These are phyloP conservation scores for Rutstroemia sp. DNA, from an alignment of 2,329 filamentous ascomycete genomes.

Conservation along the genomic window DNA sequence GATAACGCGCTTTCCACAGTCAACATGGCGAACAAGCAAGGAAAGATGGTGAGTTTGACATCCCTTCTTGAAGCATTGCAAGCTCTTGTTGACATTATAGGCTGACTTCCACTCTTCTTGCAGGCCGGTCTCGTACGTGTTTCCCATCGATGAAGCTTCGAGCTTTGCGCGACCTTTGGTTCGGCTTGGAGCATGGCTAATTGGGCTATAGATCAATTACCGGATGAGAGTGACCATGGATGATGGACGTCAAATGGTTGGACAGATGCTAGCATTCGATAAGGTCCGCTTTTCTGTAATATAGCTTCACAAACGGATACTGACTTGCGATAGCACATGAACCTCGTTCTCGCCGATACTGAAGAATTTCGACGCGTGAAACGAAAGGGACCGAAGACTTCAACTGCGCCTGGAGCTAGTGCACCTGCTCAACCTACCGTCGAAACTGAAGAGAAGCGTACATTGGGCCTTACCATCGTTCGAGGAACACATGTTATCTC, in stretches of 20 bases:
- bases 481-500: conserved; percentile 93
- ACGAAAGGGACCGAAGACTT: conserved; percentile 69
- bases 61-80: conserved; percentile 31
- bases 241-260: conserved; percentile 93
- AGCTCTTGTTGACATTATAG: conserved; percentile 45
- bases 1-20: conserved; percentile 30
- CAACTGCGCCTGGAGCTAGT: conserved; percentile 45
- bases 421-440: conserved; percentile 59
- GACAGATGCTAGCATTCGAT: conserved; percentile 97
- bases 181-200: conserved; percentile 14
- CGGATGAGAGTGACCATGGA: conserved; percentile 95
- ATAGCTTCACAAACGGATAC: neutral
- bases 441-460: conserved; percentile 93
- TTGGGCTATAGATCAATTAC: conserved; percentile 77
- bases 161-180: conserved; percentile 25
- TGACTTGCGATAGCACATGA: conserved; percentile 71
- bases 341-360: conserved; percentile 94
- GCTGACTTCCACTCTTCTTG: conserved; percentile 50
- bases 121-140: conserved; percentile 65
- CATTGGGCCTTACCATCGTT: conserved; percentile 89
- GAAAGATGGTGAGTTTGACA: conserved; percentile 85
- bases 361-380: conserved; percentile 95
- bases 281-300: conserved; percentile 53
- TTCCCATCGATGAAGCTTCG: conserved; percentile 18
- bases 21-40: conserved; percentile 85